These are phyloP conservation scores for Nemania sp. DNA, from an alignment of 2,329 filamentous ascomycete genomes.

Conservation along the genomic window DNA sequence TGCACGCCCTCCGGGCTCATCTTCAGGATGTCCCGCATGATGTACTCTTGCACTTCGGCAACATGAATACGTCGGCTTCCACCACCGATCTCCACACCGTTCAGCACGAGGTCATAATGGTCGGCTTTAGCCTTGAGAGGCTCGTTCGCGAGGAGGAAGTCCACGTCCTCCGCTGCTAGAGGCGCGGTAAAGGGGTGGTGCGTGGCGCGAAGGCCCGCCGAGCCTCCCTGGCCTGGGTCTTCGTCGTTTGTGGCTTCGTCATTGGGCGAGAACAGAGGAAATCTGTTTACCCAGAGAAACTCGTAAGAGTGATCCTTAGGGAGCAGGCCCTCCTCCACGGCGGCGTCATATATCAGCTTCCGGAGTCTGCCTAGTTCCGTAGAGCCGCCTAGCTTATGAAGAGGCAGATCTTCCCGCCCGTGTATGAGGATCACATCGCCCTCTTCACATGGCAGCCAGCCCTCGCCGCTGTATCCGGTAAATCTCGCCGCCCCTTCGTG, in stretches of 20 bases:
- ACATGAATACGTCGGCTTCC: slow-evolving; percentile 92
- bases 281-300: slow-evolving; percentile 87
- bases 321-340: slow-evolving; percentile 66
- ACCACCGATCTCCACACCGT: slow-evolving; percentile 91
- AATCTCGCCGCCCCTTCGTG: slow-evolving; percentile 38
- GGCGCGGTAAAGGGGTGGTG: slow-evolving; percentile 98
- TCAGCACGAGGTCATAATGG: slow-evolving; percentile 95
- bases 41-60: slow-evolving; percentile 78
- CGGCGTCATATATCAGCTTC: slow-evolving; percentile 68
- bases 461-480: slow-evolving; percentile 27
- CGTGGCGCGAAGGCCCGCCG: slow-evolving; percentile 79
- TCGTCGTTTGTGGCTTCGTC: slow-evolving; percentile 49
- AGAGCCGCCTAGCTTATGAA: slow-evolving; percentile 72
- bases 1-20: slow-evolving; percentile 73
- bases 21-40: slow-evolving; percentile 82
- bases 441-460: slow-evolving; percentile 53
- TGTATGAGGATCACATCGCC: slow-evolving; percentile 84
- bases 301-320: slow-evolving; percentile 55
- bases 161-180: slow-evolving; percentile 70
- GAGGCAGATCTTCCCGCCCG: slow-evolving; percentile 68
- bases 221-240: slow-evolving; percentile 79
- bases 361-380: slow-evolving; percentile 74
- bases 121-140: slow-evolving; percentile 78
- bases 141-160: slow-evolving; percentile 70
- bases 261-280: slow-evolving; percentile 86